Evolutionary conservation across 2,329 filamentous ascomycete species (phyloP).

Genomic region (Cryphonectria radicalis): DNA sequence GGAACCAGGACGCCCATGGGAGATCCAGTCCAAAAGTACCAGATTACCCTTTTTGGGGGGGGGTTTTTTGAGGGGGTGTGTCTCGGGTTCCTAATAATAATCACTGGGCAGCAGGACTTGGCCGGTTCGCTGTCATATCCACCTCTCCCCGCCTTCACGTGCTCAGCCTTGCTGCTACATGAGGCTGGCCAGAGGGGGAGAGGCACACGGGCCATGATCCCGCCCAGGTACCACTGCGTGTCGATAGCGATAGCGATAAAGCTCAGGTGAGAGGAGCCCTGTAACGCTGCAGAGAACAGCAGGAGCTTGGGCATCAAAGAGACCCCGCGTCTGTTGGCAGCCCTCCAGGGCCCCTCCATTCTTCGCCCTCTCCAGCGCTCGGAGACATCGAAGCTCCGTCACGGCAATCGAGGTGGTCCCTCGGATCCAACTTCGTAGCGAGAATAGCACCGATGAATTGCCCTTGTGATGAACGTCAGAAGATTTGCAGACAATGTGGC

Average conservation of each 20-base stretch:
- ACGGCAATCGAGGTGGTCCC: slow-evolving; percentile 11
- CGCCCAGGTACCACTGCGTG: slow-evolving; percentile 4
- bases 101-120: not conserved
- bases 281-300: slow-evolving; percentile 3
- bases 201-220: not conserved
- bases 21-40: not conserved
- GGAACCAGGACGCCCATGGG: not conserved
- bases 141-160: slow-evolving; percentile 3
- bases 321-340: not conserved
- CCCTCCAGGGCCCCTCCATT: not conserved
- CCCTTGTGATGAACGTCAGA: slow-evolving; percentile 7
- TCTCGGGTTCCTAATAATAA: not conserved
- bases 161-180: slow-evolving; percentile 9
- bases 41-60: not conserved
- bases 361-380: not conserved
- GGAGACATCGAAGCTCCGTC: slow-evolving; percentile 9
- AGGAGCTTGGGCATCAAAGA: slow-evolving; percentile 1
- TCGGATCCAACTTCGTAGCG: slow-evolving; percentile 7
- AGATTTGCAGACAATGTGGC: not conserved
- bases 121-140: not conserved
- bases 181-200: not conserved
- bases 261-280: slow-evolving; percentile 18
- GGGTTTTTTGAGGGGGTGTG: too few species aligned
- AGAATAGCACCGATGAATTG: not conserved
- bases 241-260: slow-evolving; percentile 29